A percentile compares a stretch with the other conserved stretches of the same genome.
Evolutionary conservation across 2,329 filamentous ascomycete genomes (phyloP).

Genomic region (Cordyceps pruinosa): DNA sequence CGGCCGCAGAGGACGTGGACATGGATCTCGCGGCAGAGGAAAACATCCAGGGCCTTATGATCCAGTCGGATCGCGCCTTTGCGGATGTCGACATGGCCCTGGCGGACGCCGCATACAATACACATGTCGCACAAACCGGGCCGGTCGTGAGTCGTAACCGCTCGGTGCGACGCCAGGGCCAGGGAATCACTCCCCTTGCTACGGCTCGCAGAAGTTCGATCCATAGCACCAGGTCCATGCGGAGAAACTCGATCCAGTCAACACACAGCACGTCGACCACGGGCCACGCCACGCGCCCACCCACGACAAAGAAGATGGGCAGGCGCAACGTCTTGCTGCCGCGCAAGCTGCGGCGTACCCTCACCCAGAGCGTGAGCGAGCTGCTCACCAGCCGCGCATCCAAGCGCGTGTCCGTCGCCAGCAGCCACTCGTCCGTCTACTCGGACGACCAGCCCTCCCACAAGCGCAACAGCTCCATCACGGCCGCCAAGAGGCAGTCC

Average conservation of each 20-base stretch:
- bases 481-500: conserved; percentile 1
- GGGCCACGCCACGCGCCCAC: neutral
- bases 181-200: neutral
- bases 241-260: neutral
- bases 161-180: neutral
- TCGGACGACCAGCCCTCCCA: conserved; percentile 33
- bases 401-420: conserved; percentile 28
- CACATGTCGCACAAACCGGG: neutral
- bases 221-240: neutral
- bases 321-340: conserved; percentile 6
- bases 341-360: conserved; percentile 37
- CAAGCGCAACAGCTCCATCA: conserved; percentile 11
- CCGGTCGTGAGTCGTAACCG: neutral
- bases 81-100: conserved; percentile 37
- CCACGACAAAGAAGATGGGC: conserved; percentile 11
- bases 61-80: conserved; percentile 45
- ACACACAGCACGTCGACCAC: neutral
- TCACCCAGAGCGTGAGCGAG: conserved; percentile 52
- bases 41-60: conserved; percentile 39
- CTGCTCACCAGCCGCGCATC: conserved; percentile 49
- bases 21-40: conserved; percentile 15
- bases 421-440: conserved; percentile 46
- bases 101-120: conserved; percentile 26
- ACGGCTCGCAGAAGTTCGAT: neutral
- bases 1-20: neutral